These are phyloP conservation scores for Xylariaceae sp. DNA, from an alignment of 2,329 filamentous ascomycete genomes.

Conservation along the genomic window DNA sequence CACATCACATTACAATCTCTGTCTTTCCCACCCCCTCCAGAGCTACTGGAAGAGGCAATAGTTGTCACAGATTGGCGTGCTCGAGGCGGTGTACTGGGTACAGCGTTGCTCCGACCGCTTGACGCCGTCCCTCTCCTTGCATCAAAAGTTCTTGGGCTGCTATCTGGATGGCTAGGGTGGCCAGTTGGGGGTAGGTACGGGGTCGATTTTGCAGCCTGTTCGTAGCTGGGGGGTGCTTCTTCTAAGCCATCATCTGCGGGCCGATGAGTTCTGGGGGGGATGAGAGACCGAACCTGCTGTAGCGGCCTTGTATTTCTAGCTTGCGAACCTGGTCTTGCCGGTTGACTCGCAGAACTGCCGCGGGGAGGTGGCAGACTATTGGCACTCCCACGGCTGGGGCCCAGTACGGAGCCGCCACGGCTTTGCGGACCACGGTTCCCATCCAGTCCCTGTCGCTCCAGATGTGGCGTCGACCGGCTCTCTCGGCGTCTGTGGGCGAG, in stretches of 20 bases:
- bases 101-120: constrained; percentile 15
- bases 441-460: constrained; percentile 56
- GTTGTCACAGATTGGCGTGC: constrained; percentile 37
- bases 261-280: constrained; percentile 40
- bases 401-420: constrained; percentile 23
- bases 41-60: constrained; percentile 15
- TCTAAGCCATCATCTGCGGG: constrained; percentile 39
- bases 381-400: constrained; percentile 17
- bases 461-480: constrained; percentile 64
- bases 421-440: constrained; percentile 20
- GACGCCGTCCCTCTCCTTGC: constrained; percentile 20
- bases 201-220: constrained; percentile 48
- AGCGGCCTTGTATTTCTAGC: constrained; percentile 25
- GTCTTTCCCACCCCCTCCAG: constrained; percentile 21
- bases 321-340: constrained; percentile 17
- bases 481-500: constrained; percentile 61
- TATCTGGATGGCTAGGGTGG: constrained; percentile 45
- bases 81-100: constrained; percentile 23
- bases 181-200: constrained; percentile 49
- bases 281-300: constrained; percentile 43
- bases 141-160: constrained; percentile 31
- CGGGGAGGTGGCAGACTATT: constrained; percentile 25
- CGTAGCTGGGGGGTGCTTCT: constrained; percentile 53
- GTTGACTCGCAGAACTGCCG: constrained; percentile 25
- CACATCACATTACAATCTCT: constrained; percentile 31